These are phyloP conservation scores for Tetracentron sinense DNA, from an alignment of 164 flowering plant genomes.

Conservation along the genomic window DNA sequence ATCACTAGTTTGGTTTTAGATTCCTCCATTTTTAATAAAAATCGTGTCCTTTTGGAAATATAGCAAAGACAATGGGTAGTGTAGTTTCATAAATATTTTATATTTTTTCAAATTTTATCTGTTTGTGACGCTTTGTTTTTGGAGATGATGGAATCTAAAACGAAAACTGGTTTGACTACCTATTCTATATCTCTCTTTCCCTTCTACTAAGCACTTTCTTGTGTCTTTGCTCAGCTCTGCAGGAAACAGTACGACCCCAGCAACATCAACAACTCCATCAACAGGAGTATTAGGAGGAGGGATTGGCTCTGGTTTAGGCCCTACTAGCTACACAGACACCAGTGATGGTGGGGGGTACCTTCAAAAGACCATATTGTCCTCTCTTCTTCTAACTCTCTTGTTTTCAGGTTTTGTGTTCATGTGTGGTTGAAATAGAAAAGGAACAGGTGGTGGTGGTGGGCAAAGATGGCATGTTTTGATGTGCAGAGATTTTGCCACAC, in stretches of 20 bases:
- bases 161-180: too few species aligned
- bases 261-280: slow-evolving; percentile 13
- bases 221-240: slow-evolving; percentile 24
- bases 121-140: too few species aligned
- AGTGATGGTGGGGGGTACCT: slow-evolving; percentile 10
- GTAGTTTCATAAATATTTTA: too few species aligned
- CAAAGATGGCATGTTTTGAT: slow-evolving; percentile 19
- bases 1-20: too few species aligned
- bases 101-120: too few species aligned
- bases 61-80: too few species aligned
- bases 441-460: not conserved
- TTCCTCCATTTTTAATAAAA: too few species aligned
- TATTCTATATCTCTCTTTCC: too few species aligned
- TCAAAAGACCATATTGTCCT: slow-evolving; percentile 6
- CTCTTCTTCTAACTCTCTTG: slow-evolving; percentile 8
- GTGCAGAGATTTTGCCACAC: slow-evolving; percentile 28
- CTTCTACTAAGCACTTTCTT: not conserved
- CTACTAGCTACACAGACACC: slow-evolving; percentile 29
- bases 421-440: slow-evolving; percentile 12
- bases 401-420: slow-evolving; percentile 19
- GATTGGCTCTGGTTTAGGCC: slow-evolving; percentile 30
- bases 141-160: too few species aligned
- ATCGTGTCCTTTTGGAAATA: too few species aligned
- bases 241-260: slow-evolving; percentile 7
- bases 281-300: slow-evolving; percentile 30